Conservation (phyloP, 1,139 yeast species). For the Pichia sp. region DNA sequence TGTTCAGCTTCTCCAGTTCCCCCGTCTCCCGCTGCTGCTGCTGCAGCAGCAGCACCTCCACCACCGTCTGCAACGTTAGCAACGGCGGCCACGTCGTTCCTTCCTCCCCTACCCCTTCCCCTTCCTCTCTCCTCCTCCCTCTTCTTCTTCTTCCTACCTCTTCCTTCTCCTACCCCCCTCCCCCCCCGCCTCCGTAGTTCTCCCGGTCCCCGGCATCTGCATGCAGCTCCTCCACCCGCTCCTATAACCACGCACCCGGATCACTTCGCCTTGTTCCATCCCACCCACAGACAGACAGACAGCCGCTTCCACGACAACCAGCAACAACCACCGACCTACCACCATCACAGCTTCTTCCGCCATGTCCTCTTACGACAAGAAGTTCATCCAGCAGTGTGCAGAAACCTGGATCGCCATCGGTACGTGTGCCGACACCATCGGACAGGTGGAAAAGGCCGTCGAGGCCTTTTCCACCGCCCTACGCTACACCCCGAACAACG, state of each 20-base stretch:
- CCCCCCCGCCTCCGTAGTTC: not conserved
- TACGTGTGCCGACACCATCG: conserved; percentile 82
- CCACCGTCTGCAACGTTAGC: too few species aligned
- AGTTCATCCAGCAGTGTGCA: conserved; percentile 63
- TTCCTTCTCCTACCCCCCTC: not conserved
- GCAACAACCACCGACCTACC: too few species aligned
- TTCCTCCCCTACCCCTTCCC: not conserved
- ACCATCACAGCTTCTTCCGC: too few species aligned
- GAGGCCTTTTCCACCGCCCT: conserved; percentile 88
- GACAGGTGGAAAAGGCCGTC: conserved; percentile 85
- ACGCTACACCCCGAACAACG: conserved; percentile 79
- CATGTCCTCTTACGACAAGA: conserved; percentile 23
- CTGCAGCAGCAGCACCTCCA: too few species aligned
- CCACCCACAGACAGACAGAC: too few species aligned
- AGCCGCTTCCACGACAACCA: too few species aligned
- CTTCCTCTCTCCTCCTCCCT: not conserved
- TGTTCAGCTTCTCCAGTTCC: not conserved
- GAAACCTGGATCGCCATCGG: conserved; percentile 95
- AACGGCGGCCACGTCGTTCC: not conserved
- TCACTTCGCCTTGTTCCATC: not conserved
- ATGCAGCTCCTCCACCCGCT: not conserved
- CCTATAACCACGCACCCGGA: too few species aligned
- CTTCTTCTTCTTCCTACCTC: not conserved
- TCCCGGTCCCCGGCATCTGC: not conserved
- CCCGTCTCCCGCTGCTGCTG: not conserved